These are phyloP conservation scores for Vaccinium macrocarpon DNA, from an alignment of 148 eudicot species.

Conservation along the genomic window DNA sequence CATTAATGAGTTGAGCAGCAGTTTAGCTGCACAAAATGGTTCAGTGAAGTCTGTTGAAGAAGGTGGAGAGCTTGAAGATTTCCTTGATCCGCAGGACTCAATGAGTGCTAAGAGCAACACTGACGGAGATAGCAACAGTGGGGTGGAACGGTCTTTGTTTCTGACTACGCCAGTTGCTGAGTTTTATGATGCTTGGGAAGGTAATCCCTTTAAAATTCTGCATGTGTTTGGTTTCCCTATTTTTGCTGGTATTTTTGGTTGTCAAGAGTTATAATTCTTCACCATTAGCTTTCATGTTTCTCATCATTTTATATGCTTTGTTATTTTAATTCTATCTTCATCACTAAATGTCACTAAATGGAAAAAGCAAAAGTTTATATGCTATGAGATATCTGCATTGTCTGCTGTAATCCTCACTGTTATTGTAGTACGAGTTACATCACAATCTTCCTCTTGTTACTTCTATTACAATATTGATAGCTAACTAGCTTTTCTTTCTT, in stretches of 20 bases:
- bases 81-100: conserved; percentile 62
- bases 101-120: conserved; percentile 47
- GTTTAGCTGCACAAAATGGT: conserved; percentile 26
- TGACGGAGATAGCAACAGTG: conserved; percentile 40
- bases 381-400: background rate
- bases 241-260: background rate
- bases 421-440: background rate
- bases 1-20: conserved; percentile 10
- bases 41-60: conserved; percentile 33
- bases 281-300: background rate
- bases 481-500: conserved; percentile 14
- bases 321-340: background rate
- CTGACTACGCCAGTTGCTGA: conserved; percentile 45
- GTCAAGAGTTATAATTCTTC: background rate
- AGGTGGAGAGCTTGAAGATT: conserved; percentile 56
- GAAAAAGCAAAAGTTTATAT: background rate
- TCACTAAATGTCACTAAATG: background rate
- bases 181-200: conserved; percentile 94
- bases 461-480: conserved; percentile 1
- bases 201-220: conserved; percentile 26
- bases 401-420: background rate
- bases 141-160: conserved; percentile 37
- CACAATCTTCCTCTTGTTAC: background rate
- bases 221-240: background rate
- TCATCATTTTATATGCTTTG: background rate